Evolutionary conservation across 148 eudicot genomes (phyloP).

Genomic region (Cornus kousa): DNA sequence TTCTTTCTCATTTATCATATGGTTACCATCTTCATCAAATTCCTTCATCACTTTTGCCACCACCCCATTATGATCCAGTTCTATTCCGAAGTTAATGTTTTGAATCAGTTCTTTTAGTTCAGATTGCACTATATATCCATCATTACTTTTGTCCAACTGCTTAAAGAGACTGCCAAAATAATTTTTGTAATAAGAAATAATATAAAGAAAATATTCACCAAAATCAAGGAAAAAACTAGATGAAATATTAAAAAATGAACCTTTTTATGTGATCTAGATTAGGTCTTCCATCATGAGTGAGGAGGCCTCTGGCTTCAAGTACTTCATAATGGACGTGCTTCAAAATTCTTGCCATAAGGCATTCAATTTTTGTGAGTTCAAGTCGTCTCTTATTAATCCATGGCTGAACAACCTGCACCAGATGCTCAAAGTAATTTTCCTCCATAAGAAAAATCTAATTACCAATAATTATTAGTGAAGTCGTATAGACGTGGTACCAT

Average conservation of each 20-base stretch:
- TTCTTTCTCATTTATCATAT: conserved; percentile 20
- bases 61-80: conserved; percentile 9
- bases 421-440: neutral
- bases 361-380: conserved; percentile 17
- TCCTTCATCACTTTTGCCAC: conserved; percentile 15
- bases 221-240: neutral
- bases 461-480: neutral
- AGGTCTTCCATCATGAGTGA: conserved; percentile 26
- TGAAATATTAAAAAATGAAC: neutral
- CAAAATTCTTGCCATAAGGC: conserved; percentile 20
- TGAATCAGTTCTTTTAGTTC: conserved; percentile 24
- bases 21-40: conserved; percentile 27
- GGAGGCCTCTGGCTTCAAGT: conserved; percentile 20
- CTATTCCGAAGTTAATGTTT: conserved; percentile 14
- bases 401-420: conserved; percentile 21
- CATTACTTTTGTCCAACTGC: conserved; percentile 13
- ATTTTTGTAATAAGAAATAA: neutral
- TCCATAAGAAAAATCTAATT: too few species aligned
- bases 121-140: conserved; percentile 10
- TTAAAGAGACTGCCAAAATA: conserved; percentile 23
- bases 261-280: conserved; percentile 21
- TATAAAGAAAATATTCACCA: neutral
- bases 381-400: conserved; percentile 6
- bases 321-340: conserved; percentile 22
- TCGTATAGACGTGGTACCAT: too few species aligned